Conservation (phyloP, 768 basidiomycete species). For the Pleurotus eryngii region DNA sequence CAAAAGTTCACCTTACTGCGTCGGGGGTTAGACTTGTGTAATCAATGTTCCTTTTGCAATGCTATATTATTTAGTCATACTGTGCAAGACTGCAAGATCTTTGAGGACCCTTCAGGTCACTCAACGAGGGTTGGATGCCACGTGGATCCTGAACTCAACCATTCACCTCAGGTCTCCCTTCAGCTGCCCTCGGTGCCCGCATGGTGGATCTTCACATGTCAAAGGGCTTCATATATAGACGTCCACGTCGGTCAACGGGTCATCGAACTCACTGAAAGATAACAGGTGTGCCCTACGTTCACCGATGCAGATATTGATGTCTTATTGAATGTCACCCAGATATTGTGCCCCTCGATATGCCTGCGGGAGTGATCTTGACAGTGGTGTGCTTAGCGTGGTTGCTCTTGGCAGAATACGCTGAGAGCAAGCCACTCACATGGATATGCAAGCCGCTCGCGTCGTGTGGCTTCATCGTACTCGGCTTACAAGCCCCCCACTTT, state of each 20-base stretch:
- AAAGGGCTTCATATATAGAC: too few relatives aligned
- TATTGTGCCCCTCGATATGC: not conserved
- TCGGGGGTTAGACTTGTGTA: not conserved
- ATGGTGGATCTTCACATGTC: too few relatives aligned
- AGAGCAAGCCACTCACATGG: not conserved
- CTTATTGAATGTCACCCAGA: too few relatives aligned
- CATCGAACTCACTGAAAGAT: too few relatives aligned
- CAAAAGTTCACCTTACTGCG: not conserved
- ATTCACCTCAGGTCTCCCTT: too few relatives aligned
- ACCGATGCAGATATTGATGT: too few relatives aligned
- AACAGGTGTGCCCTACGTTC: too few relatives aligned
- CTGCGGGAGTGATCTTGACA: slow-evolving; percentile 1
- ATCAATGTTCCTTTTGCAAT: not conserved
- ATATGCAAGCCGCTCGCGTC: slow-evolving; percentile 6
- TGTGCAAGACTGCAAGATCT: not conserved
- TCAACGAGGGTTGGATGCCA: too few relatives aligned
- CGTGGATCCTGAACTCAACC: too few relatives aligned
- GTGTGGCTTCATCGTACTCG: slow-evolving; percentile 1
- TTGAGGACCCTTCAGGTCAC: too few relatives aligned
- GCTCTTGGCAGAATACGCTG: slow-evolving; percentile 5
- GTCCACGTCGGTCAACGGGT: too few relatives aligned
- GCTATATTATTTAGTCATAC: not conserved
- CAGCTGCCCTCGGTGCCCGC: too few relatives aligned
- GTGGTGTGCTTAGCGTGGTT: slow-evolving; percentile 4
- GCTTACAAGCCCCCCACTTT: not conserved